A percentile compares a stretch with the other conserved stretches of the same genome.
phyloP scores from a whole-genome alignment of 2,329 filamentous ascomycete genomes.

The Pseudogymnoascus destructans region DNA sequence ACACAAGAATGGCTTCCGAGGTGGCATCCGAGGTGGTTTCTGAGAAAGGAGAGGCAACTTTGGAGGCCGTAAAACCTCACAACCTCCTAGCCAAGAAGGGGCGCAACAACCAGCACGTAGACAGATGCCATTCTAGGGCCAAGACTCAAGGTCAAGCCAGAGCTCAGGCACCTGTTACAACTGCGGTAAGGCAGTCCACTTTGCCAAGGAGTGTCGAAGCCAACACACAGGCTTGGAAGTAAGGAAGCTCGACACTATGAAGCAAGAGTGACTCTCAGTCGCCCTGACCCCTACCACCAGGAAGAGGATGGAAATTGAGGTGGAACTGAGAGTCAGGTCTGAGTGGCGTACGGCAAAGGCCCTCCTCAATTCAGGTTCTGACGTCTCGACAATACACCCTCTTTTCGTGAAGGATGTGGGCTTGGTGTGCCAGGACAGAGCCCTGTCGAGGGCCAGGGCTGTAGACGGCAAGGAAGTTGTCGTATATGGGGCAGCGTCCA shows the following conservation, averaged over 20 bases:
- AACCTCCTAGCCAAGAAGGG: no score
- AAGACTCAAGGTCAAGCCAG: no score
- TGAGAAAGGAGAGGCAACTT: no score
- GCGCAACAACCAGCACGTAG: no score
- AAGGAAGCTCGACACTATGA: not conserved
- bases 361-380: not conserved
- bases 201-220: not conserved
- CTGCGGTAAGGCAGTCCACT: not conserved
- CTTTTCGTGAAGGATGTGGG: not conserved
- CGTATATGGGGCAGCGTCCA: no score
- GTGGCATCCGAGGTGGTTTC: no score
- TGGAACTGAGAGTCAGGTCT: not conserved
- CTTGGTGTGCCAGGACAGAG: no score
- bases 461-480: no score
- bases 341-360: not conserved
- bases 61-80: no score
- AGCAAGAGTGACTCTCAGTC: not conserved
- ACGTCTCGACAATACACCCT: not conserved
- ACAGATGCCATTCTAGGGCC: no score
- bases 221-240: not conserved
- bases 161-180: not conserved
- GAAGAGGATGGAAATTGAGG: not conserved
- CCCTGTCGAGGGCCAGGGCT: no score
- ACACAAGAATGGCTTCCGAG: no score
- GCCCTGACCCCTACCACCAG: not conserved